These are phyloP conservation scores for Akanthomyces lecanii DNA, from an alignment of 2,329 filamentous ascomycete genomes.

Conservation along the genomic window DNA sequence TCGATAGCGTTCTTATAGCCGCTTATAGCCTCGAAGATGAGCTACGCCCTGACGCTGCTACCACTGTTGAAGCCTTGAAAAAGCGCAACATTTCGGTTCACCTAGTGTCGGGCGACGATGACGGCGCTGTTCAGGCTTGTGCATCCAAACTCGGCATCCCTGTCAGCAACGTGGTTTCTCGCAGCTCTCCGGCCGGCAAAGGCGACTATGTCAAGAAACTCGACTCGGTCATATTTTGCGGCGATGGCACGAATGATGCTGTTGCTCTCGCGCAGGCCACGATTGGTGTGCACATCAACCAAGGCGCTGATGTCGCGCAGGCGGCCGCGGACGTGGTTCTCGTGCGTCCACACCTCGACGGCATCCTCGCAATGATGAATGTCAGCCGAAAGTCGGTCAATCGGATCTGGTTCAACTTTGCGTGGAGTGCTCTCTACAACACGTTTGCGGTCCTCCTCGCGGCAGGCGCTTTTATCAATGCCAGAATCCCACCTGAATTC, in stretches of 20 bases:
- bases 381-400: slow-evolving; percentile 41
- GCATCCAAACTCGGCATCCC: slow-evolving; percentile 40
- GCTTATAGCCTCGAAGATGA: slow-evolving; percentile 45
- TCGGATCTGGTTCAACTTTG: slow-evolving; percentile 64
- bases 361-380: slow-evolving; percentile 56
- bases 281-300: slow-evolving; percentile 66
- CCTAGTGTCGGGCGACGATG: slow-evolving; percentile 50
- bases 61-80: slow-evolving; percentile 34
- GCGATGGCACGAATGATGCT: slow-evolving; percentile 78
- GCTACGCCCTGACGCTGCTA: slow-evolving; percentile 39
- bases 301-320: slow-evolving; percentile 59
- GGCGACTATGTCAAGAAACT: slow-evolving; percentile 40
- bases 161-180: slow-evolving; percentile 34
- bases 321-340: slow-evolving; percentile 67
- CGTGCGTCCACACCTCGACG: slow-evolving; percentile 50
- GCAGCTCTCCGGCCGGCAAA: slow-evolving; percentile 44
- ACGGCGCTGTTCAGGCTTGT: slow-evolving; percentile 41
- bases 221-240: slow-evolving; percentile 58
- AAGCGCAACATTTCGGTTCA: slow-evolving; percentile 40
- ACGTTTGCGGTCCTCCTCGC: slow-evolving; percentile 62
- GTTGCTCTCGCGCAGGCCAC: slow-evolving; percentile 66
- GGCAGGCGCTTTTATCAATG: slow-evolving; percentile 57
- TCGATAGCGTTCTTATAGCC: slow-evolving; percentile 34
- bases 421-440: slow-evolving; percentile 69
- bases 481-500: slow-evolving; percentile 53